Evolutionary conservation across 164 flowering plant species (phyloP), one percentile per base, ranked within the genome.

Genomic region (Chloranthus sessilifolius): DNA sequence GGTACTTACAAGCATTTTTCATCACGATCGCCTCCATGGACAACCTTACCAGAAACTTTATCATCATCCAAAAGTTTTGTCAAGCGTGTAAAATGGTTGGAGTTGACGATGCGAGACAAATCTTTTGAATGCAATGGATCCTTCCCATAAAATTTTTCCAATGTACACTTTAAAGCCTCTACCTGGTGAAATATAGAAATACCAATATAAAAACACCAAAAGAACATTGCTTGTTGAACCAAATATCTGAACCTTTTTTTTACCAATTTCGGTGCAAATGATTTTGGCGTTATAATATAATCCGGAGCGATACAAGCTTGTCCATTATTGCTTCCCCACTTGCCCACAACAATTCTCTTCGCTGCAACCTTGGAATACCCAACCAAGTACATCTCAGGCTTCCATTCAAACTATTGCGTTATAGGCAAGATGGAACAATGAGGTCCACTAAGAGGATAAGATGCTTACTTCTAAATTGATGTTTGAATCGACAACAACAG

Each of bases 271-370:
- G 85, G 78, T 62, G 90, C 90, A 77, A 64, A 78, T 7, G 72
- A 71, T 62, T 80, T 79, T 17, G 85, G 76, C 38, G 91, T 87
- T 22, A 87, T 70, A 25, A 87, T 29, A 51, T 87, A 83, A 64
- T 87, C 95, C 15, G 78, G 74, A 47, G 79, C 69, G 55, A 81
- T 60, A 62, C 95, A 87, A 24, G 90, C 75, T 71, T 87, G 95
- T 16, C 95, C 95, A 43, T 62, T 73, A 40, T 76, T 81, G 73
- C 72, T 60, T 22, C 58, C 82, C 91, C 91, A 87, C 62, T 86
- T 86, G 9, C 88, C 90, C 12, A 71, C 65, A 50, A 74, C 61
- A 36, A 87, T 80, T 51, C 95, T 47, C 67, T 77, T 77, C 25
- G 63, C 58, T n/a, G 95, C 68, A 64, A 91, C 84, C 98, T 91